Evolutionary conservation across 306 rosid species (phyloP).

Genomic region (Cucurbita ficifolia): DNA sequence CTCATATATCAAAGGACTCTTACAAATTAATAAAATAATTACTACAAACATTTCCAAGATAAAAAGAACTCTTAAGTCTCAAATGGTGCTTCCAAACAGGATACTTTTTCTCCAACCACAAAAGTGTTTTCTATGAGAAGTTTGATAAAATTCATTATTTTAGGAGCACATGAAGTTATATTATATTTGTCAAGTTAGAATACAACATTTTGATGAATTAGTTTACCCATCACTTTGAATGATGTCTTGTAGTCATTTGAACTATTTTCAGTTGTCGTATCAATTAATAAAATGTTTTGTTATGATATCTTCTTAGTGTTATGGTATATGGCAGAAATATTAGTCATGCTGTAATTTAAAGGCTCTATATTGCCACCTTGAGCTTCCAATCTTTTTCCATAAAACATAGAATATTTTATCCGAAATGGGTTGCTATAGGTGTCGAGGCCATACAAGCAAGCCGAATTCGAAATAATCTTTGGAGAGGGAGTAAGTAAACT

Average conservation of each 20-base stretch:
- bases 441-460: constrained; percentile 93
- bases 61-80: neutral
- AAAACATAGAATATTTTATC: constrained; percentile 11
- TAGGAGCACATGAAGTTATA: neutral
- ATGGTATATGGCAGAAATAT: neutral
- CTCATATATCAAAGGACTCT: neutral
- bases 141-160: neutral
- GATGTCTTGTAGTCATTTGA: neutral
- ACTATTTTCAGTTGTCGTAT: neutral
- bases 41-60: neutral
- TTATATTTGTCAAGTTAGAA: neutral
- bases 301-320: too few species aligned
- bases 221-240: neutral
- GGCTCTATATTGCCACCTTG: neutral
- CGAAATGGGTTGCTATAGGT: constrained; percentile 40
- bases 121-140: neutral
- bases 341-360: neutral
- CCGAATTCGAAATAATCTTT: constrained; percentile 88
- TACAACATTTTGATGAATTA: neutral
- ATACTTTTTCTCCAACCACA: neutral
- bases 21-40: neutral
- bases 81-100: neutral
- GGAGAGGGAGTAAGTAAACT: constrained; percentile 83
- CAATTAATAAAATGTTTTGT: neutral
- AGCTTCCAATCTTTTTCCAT: constrained; percentile 3